phyloP scores from a whole-genome alignment of 225 moss, liverwort and hornwort genomes.

The Bryum argenteum region DNA sequence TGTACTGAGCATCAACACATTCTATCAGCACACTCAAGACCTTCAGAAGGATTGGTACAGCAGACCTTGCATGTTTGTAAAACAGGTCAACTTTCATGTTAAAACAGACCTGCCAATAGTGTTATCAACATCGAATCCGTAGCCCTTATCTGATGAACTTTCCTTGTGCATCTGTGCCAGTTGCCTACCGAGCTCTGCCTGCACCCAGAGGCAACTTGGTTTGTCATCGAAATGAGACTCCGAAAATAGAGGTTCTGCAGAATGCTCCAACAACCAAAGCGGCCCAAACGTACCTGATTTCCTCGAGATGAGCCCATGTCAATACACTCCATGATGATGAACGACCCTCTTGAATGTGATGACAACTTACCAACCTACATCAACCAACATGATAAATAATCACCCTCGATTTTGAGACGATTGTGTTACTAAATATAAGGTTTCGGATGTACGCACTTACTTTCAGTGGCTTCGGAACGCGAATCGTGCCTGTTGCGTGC shows the following conservation, averaged over 20 bases:
- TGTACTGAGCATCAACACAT: slow-evolving; percentile 61
- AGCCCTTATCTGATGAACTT: slow-evolving; percentile 71
- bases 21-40: slow-evolving; percentile 23
- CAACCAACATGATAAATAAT: slow-evolving; percentile 12
- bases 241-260: background rate
- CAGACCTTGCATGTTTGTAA: background rate
- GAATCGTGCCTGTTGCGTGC: slow-evolving; percentile 73
- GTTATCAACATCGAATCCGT: slow-evolving; percentile 88
- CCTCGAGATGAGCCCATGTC: slow-evolving; percentile 69
- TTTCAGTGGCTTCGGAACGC: slow-evolving; percentile 85
- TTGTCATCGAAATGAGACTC: background rate
- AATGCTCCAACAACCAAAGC: background rate
- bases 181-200: slow-evolving; percentile 83
- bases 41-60: background rate
- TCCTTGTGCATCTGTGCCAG: slow-evolving; percentile 88
- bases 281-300: slow-evolving; percentile 54
- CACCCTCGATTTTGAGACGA: background rate
- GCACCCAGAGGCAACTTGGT: slow-evolving; percentile 20
- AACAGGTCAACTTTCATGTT: background rate
- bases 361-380: slow-evolving; percentile 72
- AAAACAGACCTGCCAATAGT: slow-evolving; percentile 77
- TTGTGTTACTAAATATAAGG: background rate
- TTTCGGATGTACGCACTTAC: slow-evolving; percentile 32
- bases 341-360: slow-evolving; percentile 76
- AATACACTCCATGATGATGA: slow-evolving; percentile 88